phyloP scores from a whole-genome alignment of 352 stramenopile genomes.

The Pythium biforme region DNA sequence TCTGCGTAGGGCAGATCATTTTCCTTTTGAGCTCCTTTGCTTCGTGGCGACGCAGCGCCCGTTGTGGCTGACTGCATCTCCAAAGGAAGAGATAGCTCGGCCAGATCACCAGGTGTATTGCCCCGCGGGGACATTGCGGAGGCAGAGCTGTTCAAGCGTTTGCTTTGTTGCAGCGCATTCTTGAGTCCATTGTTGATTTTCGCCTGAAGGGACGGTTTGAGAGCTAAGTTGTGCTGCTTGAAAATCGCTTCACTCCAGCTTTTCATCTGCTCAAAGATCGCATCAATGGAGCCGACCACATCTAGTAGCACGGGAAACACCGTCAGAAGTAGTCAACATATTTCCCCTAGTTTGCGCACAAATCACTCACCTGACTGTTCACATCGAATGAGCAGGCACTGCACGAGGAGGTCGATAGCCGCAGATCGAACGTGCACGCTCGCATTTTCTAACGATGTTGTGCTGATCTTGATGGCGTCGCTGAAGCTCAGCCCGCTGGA shows the following conservation, averaged over 20 bases:
- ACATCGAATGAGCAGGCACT: constrained; percentile 70
- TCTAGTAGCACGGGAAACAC: constrained; percentile 29
- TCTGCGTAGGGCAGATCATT: constrained; percentile 81
- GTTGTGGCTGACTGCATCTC: constrained; percentile 6
- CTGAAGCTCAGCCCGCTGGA: constrained; percentile 55
- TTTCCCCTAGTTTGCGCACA: neutral
- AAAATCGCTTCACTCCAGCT: constrained; percentile 73
- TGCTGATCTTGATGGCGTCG: constrained; percentile 66
- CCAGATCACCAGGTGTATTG: neutral
- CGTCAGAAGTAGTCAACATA: neutral
- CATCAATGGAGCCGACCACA: constrained; percentile 50
- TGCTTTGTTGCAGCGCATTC: constrained; percentile 62
- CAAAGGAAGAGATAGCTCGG: neutral
- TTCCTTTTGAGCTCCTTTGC: constrained; percentile 60
- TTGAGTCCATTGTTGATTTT: constrained; percentile 85
- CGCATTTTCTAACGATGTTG: constrained; percentile 61
- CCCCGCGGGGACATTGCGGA: neutral
- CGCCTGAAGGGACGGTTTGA: constrained; percentile 76
- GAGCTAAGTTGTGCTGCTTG: constrained; percentile 59
- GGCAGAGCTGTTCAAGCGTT: constrained; percentile 36
- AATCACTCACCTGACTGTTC: constrained; percentile 61
- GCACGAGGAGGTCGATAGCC: constrained; percentile 66
- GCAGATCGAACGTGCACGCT: constrained; percentile 75
- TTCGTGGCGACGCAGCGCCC: constrained; percentile 32
- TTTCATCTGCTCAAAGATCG: constrained; percentile 75